phyloP scores from a whole-genome alignment of 2,329 filamentous ascomycete species.

The Immersiporthe knoxdaviesiana region DNA sequence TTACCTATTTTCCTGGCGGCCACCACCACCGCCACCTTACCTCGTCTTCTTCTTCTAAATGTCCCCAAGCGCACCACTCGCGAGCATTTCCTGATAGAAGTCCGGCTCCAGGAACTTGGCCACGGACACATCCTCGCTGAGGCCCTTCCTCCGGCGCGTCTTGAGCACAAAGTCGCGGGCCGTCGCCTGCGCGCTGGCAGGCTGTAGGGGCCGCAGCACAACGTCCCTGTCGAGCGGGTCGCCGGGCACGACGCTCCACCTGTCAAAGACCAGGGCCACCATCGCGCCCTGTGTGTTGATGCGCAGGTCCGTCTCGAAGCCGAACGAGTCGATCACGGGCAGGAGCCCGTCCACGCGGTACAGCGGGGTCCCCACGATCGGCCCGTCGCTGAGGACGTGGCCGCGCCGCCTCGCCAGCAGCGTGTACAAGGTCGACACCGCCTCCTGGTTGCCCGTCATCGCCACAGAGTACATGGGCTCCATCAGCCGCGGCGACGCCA shows the following conservation, averaged over 20 bases:
- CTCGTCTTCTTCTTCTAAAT: conserved; percentile 30
- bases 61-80: conserved; percentile 81
- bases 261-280: conserved; percentile 90
- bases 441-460: conserved; percentile 90
- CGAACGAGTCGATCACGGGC: conserved; percentile 95
- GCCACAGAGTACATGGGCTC: conserved; percentile 92
- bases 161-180: conserved; percentile 97
- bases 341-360: conserved; percentile 90
- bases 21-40: no score
- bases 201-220: conserved; percentile 80
- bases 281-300: conserved; percentile 96
- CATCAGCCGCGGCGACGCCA: conserved; percentile 96
- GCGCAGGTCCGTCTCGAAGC: conserved; percentile 94
- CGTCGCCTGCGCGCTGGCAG: conserved; percentile 83
- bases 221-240: conserved; percentile 91
- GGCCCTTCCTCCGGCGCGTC: conserved; percentile 87
- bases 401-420: conserved; percentile 86
- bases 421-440: conserved; percentile 87
- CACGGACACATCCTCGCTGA: conserved; percentile 94
- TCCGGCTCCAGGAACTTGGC: conserved; percentile 97
- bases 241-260: conserved; percentile 93
- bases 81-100: conserved; percentile 83
- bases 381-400: conserved; percentile 91
- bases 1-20: not conserved
- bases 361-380: conserved; percentile 90